These are phyloP conservation scores for Chalciporus sphaerocephalus DNA, from an alignment of 768 basidiomycete species.

Conservation along the genomic window DNA sequence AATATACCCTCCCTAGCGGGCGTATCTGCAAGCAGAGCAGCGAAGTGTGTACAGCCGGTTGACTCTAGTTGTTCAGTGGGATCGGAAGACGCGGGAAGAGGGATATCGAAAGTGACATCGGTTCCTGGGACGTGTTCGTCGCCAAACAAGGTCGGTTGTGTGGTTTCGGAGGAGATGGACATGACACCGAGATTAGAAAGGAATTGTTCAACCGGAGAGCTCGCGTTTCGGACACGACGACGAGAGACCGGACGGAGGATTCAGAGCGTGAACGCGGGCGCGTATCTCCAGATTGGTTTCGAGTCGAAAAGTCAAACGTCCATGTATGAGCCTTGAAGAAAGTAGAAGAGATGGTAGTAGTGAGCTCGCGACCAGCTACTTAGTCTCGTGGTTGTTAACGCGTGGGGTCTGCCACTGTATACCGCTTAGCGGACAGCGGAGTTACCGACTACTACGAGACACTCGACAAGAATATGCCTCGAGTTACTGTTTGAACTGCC, in stretches of 20 bases:
- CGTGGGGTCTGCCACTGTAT: background rate
- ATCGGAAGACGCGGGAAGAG: slow-evolving; percentile 13
- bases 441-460: too few species aligned
- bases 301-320: background rate
- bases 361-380: background rate
- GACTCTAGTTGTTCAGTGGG: slow-evolving; percentile 6
- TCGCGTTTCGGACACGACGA: background rate
- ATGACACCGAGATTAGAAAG: slow-evolving; percentile 10
- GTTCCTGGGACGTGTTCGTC: slow-evolving; percentile 16
- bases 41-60: slow-evolving; percentile 40
- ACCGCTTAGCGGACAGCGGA: too few species aligned
- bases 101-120: slow-evolving; percentile 10
- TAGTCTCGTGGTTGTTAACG: slow-evolving; percentile 1
- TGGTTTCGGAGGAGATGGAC: slow-evolving; percentile 30
- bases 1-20: slow-evolving; percentile 28
- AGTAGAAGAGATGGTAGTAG: background rate
- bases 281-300: slow-evolving; percentile 1
- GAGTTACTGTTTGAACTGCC: too few species aligned
- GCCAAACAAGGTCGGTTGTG: slow-evolving; percentile 29
- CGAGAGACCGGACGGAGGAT: too few species aligned
- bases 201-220: background rate
- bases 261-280: background rate
- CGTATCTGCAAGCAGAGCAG: slow-evolving; percentile 34
- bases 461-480: too few species aligned
- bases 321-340: background rate